These are phyloP conservation scores for Aspergillus bridgeri DNA, from an alignment of 495 filamentous ascomycete species.

Conservation along the genomic window DNA sequence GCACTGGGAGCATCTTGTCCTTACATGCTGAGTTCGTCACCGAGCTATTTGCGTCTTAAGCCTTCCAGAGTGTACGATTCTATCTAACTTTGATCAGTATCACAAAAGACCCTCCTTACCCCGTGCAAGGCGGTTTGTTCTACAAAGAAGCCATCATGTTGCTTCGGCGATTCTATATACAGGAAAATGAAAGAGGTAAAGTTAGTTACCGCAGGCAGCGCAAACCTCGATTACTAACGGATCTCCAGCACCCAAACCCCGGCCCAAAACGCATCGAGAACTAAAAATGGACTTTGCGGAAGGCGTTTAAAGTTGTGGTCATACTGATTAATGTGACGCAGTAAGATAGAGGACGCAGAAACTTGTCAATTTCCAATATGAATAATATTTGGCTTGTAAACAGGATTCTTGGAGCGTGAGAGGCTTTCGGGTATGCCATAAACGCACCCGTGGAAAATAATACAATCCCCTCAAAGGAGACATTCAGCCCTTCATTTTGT, in stretches of 20 bases:
- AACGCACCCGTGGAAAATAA: constrained; percentile 16
- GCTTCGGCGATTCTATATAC: constrained; percentile 89
- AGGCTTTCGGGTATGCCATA: background rate
- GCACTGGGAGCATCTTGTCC: constrained; percentile 84
- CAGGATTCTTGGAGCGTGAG: background rate
- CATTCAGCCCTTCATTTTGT: background rate
- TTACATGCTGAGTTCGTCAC: constrained; percentile 69
- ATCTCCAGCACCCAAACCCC: constrained; percentile 57
- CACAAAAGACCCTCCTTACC: constrained; percentile 67
- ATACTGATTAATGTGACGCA: background rate
- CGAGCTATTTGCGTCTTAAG: too few species aligned
- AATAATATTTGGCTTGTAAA: background rate
- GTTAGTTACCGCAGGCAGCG: background rate
- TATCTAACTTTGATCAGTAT: constrained; percentile 33
- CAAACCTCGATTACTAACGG: constrained; percentile 5
- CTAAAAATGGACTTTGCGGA: constrained; percentile 42
- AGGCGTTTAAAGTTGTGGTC: constrained; percentile 1
- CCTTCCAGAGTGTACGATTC: background rate
- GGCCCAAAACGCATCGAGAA: constrained; percentile 50
- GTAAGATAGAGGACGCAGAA: background rate
- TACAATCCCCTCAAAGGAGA: background rate
- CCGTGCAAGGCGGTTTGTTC: constrained; percentile 77
- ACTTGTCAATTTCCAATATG: background rate
- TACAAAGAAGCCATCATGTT: constrained; percentile 87
- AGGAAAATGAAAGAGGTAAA: constrained; percentile 86